These are phyloP conservation scores for Penicillium paradoxum DNA, from an alignment of 495 filamentous ascomycete genomes.

Conservation along the genomic window DNA sequence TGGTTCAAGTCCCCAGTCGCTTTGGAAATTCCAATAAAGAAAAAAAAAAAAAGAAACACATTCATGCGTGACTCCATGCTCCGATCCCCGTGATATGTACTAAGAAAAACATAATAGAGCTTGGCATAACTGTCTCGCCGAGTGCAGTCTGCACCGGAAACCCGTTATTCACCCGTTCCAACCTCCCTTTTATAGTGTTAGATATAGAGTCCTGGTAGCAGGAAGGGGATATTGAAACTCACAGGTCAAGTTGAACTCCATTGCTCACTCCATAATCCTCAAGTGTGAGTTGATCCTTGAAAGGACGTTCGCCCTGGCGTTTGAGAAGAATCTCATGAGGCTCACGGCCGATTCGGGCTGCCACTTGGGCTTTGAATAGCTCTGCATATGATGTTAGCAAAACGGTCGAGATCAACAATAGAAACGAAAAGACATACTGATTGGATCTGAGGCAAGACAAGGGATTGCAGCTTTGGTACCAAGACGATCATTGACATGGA, in stretches of 20 bases:
- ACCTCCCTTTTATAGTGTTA: conserved; percentile 51
- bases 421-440: conserved; percentile 42
- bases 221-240: conserved; percentile 23
- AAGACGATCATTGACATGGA: conserved; percentile 86
- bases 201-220: conserved; percentile 6
- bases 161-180: conserved; percentile 67
- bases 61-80: conserved; percentile 45
- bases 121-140: conserved; percentile 7
- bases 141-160: conserved; percentile 1
- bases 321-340: conserved; percentile 89
- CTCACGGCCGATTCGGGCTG: conserved; percentile 76
- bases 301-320: conserved; percentile 84
- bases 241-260: conserved; percentile 83
- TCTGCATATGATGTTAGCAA: conserved; percentile 30
- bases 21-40: conserved; percentile 9
- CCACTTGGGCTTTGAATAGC: conserved; percentile 86
- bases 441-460: conserved; percentile 72
- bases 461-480: conserved; percentile 89
- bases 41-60: conserved; percentile 41
- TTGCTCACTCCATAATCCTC: conserved; percentile 87
- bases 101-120: conserved; percentile 12
- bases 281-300: conserved; percentile 81
- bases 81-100: conserved; percentile 35
- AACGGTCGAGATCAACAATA: background rate
- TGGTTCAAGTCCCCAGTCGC: background rate